Percentiles rank a stretch among this genome's conserved stretches.
phyloP scores from a whole-genome alignment of 2,329 filamentous ascomycete genomes.

The Calcarisporium arbuscula region DNA sequence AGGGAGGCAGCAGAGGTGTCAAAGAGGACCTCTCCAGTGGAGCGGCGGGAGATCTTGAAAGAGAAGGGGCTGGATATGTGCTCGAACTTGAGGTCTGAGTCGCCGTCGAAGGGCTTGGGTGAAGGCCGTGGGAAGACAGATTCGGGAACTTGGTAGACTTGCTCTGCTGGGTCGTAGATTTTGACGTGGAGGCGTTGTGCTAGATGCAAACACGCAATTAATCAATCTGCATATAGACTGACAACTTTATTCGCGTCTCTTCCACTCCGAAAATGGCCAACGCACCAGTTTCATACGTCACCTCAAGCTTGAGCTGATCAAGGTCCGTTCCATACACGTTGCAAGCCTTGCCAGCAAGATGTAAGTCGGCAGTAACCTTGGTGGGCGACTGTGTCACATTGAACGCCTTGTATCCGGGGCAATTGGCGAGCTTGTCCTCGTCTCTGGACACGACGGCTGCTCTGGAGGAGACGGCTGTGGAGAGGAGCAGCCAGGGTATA shows the following conservation, averaged over 20 bases:
- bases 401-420: conserved; percentile 61
- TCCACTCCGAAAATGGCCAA: too few relatives aligned
- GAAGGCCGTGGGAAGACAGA: conserved; percentile 55
- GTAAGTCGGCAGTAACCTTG: conserved; percentile 61
- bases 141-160: conserved; percentile 65
- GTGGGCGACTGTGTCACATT: conserved; percentile 46
- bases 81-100: conserved; percentile 37
- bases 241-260: not conserved
- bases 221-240: not conserved
- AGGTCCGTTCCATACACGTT: conserved; percentile 58
- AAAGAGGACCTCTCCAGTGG: conserved; percentile 45
- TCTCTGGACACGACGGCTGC: too few relatives aligned
- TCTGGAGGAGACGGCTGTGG: conserved; percentile 13
- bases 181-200: conserved; percentile 60
- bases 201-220: conserved; percentile 2
- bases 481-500: too few relatives aligned
- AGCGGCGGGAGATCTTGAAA: conserved; percentile 45
- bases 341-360: conserved; percentile 62
- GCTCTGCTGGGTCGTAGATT: conserved; percentile 58
- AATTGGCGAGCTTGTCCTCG: too few relatives aligned
- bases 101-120: conserved; percentile 10
- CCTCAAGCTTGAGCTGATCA: conserved; percentile 18
- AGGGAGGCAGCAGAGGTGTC: conserved; percentile 58
- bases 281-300: conserved; percentile 25
- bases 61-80: conserved; percentile 48